Evolutionary conservation across 331 rosid genomes (phyloP), one percentile per base, ranked within the genome.

Genomic region (Phaseolus coccineus): DNA sequence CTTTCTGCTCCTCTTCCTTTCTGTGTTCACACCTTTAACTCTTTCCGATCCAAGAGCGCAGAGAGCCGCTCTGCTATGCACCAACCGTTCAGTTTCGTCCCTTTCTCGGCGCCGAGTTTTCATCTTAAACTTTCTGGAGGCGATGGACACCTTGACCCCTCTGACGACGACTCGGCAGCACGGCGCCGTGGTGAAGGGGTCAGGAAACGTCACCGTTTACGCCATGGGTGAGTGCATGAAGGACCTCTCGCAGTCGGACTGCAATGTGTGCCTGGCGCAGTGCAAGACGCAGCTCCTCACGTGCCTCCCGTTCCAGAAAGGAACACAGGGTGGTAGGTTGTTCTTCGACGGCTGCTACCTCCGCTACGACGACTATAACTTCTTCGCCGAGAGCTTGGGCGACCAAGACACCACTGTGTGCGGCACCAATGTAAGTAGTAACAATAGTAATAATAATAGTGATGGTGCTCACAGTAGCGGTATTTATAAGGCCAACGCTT

Each of bases 281-380:
- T 81, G 90, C 85, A 93, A 93, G 79, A 86, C 87, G 6, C 92
- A 84, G 85, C 64, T 91, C 42, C 82, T 85, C 2, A 48, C 71
- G 13, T 93, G 98, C 80, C 83, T 87, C 19, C 96, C 93, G 0
- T 93, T 89, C 76, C 93, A 85, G 73, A 87, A 33, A 62, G 94
- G 82, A 11, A 84, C 81, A 52, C 91, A 81, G 4, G 93, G 93
- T 1, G 97, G 98, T 0, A 74, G 88, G 15, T 52, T 88, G 4
- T 90, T 90, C 85, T 91, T 6, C 16, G 98, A 93, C 15, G 98
- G 97, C 0, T 91, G 95, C 70, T 93, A 81, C 64, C 73, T 93
- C 42, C 52, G 98, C 70, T 89, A 90, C 63, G 97, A 91, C 24
- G 87, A 82, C 15, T 77, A 86, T 50, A 19, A 84, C 56, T 93